Base-by-base conservation (phyloP, 2,329 filamentous ascomycete genomes). In the Aspergillus sp. region DNA sequence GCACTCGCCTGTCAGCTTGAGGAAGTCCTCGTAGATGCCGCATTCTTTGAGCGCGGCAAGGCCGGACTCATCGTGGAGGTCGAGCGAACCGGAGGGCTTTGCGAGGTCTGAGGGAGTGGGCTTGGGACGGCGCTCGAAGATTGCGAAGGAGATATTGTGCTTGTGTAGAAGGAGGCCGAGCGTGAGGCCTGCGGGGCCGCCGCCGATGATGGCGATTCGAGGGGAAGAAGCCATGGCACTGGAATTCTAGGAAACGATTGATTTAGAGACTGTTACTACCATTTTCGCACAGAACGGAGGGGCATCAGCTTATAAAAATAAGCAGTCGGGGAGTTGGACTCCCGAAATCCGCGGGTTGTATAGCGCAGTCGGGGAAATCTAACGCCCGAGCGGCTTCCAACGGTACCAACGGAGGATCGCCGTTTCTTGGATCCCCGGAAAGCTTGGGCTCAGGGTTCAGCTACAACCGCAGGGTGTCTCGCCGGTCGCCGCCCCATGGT, bases 151-250 rank as follows among this genome's bases (percentile, higher is more conserved):
- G 14, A 71, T 68, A 8, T 52, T 27, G 45, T 52, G 52, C 24
- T 60, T 56, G 27, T 68, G 58, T 0, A 71, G 64, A 6, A 71
- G 55, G 12, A 61, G 58, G 35, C 57, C 66, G 8, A 71, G 56
- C 1, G 65, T 66, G 4, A 69, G 52, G 3, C 69, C 69, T 6
- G 72, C 72, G n/a, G 74, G 75, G 3, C 75, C 75, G 21, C 49
- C 59, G 31, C 49, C 55, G 41, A 45, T 31, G 33, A 56, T 56
- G 15, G 53, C 53, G 44, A 55, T 55, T 49, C 23, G 19, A 11
- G 52, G 44, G 31, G 21, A 14, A 14, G 43, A 23, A 12, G 21
- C 9, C 44, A 46, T 46, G 14, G 11, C n/a, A 27, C 12, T 4
- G 27, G 11, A 31, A 31, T 31, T 31, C 27, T 31, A 31, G 27